Evolutionary conservation across 2,329 filamentous ascomycete genomes (phyloP), one percentile per base, ranked within the genome.

Genomic region (Ophiocordyceps sinensis): DNA sequence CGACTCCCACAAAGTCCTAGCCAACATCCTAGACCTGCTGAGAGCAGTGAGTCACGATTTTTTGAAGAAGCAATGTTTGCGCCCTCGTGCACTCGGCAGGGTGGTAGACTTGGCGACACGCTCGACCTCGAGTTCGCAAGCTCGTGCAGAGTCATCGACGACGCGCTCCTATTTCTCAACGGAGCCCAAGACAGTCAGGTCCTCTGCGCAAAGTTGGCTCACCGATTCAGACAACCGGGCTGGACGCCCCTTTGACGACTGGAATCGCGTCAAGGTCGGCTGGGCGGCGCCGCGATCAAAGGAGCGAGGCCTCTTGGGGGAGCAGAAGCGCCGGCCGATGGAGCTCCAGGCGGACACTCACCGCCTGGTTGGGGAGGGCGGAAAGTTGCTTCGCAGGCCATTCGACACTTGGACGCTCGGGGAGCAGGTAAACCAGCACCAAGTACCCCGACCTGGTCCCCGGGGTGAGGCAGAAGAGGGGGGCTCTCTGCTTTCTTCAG

Each of bases 41-140:
- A 70, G 70, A 39, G 77, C 76, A 0, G 74, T 88, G 54, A 67
- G 84, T 23, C 73, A 70, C 38, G 77, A 86, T 44, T 95, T 94
- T 59, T 62, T 96, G 7, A 76, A 75, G 42, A 77, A 78, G 26
- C 71, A 91, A 51, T 69, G 82, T 45, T 81, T 89, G 49, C 68
- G 71, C 4, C 79, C 82, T 13, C 49, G 49, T 12, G 37, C 31
- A 14, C 15, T 38, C 6, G 41, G 28, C 2, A 13, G 51, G 5
- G 47, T 49, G 2, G 37, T 45, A 2, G 48, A 57, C 2, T 43
- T 50, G 19, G 51, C 51, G 1, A 38, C 49, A 1, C 49, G 53
- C 38, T 57, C 53, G 2, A 54, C 56, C 1, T 42, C 48, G 5
- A 51, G 38, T 28, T 13, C 30, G 49, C 47, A 3, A 44, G 48